Evolutionary conservation across 345 rosid species (phyloP).

Genomic region (Citropsis articulata): DNA sequence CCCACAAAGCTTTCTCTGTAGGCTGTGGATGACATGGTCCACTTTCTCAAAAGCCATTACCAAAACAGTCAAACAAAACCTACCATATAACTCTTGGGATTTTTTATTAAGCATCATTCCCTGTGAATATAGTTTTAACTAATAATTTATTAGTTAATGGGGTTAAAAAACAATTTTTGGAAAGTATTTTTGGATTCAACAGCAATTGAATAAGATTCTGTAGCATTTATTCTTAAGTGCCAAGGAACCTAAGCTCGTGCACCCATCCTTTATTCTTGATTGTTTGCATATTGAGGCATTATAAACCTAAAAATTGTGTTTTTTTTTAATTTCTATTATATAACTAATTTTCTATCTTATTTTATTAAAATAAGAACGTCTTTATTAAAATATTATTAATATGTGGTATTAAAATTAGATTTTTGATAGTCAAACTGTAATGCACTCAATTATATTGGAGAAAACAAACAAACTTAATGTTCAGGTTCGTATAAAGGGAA

Average conservation of each 20-base stretch:
- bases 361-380: too few species aligned
- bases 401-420: too few species aligned
- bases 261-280: neutral
- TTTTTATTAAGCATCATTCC: neutral
- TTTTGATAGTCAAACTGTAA: too few species aligned
- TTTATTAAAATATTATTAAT: too few species aligned
- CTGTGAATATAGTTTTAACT: neutral
- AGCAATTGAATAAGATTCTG: neutral
- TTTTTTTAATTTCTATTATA: too few species aligned
- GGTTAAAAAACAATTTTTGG: neutral
- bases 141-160: neutral
- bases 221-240: neutral
- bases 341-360: too few species aligned
- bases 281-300: too few species aligned
- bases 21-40: neutral
- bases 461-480: too few species aligned
- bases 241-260: neutral
- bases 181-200: neutral
- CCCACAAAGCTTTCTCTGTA: slow-evolving; percentile 16
- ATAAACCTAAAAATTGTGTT: too few species aligned
- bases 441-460: too few species aligned
- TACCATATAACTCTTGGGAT: neutral
- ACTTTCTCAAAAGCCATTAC: neutral
- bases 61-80: neutral
- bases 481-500: too few species aligned